A percentile compares a stretch with the other conserved stretches of the same genome.
These are phyloP conservation scores for Trichoderma koningiopsis DNA, from an alignment of 2,329 filamentous ascomycete species.

Conservation along the genomic window DNA sequence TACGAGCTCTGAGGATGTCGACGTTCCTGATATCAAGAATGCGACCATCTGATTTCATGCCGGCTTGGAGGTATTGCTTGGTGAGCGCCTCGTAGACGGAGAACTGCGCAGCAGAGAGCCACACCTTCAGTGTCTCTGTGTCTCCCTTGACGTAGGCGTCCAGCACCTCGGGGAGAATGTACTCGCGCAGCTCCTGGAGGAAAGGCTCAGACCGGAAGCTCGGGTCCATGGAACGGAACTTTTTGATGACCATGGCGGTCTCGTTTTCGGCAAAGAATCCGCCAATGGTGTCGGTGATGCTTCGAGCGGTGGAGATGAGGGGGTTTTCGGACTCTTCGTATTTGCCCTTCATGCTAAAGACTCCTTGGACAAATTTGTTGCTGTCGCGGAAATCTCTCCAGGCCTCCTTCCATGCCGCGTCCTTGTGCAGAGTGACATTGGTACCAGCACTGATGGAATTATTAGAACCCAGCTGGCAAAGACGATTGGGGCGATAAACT, in stretches of 20 bases:
- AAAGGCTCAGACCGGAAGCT: slow-evolving; percentile 94
- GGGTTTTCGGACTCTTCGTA: slow-evolving; percentile 99
- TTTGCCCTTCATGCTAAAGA: slow-evolving; percentile 81
- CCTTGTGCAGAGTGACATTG: slow-evolving; percentile 93
- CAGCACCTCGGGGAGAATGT: slow-evolving; percentile 94
- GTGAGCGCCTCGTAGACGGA: slow-evolving; percentile 96
- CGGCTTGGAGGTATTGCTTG: slow-evolving; percentile 91
- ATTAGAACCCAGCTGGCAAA: slow-evolving; percentile 36
- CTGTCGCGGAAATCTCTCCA: slow-evolving; percentile 94
- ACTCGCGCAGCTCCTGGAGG: slow-evolving; percentile 92
- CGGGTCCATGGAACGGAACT: slow-evolving; percentile 94
- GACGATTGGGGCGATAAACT: slow-evolving; percentile 43
- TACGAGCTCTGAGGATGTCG: slow-evolving; percentile 78
- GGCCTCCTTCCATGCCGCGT: slow-evolving; percentile 96
- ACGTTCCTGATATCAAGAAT: slow-evolving; percentile 96
- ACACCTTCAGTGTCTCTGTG: slow-evolving; percentile 83
- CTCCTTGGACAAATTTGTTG: slow-evolving; percentile 82
- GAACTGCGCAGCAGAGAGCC: slow-evolving; percentile 95
- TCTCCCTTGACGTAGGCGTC: slow-evolving; percentile 99
- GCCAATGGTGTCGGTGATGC: slow-evolving; percentile 88
- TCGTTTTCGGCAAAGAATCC: slow-evolving; percentile 99
- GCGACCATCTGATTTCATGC: slow-evolving; percentile 90
- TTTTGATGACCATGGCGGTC: slow-evolving; percentile 96
- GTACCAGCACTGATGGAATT: slow-evolving; percentile 74
- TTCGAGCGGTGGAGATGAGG: slow-evolving; percentile 86